Evolutionary conservation across 176 grass and related monocot genomes (phyloP).

Genomic region (Lolium multiflorum): DNA sequence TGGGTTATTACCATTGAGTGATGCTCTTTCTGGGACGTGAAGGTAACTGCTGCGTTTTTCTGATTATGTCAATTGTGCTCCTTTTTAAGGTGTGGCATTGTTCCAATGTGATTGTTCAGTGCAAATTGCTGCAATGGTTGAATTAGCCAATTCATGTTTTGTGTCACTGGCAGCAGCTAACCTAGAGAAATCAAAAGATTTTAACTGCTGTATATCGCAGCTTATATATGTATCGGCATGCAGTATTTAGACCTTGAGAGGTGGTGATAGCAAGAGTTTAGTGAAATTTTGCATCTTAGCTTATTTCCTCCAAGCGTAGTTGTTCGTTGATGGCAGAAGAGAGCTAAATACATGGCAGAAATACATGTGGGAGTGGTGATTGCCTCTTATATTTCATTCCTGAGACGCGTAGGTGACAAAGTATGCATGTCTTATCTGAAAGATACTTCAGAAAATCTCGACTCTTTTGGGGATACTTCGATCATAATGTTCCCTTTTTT

Average conservation of each 20-base stretch:
- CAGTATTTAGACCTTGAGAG: background rate
- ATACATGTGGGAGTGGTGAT: background rate
- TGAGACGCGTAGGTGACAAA: background rate
- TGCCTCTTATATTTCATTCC: background rate
- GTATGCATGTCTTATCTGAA: background rate
- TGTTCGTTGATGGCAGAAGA: background rate
- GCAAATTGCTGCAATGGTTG: background rate
- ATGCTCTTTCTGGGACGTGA: background rate
- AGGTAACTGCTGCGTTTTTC: background rate
- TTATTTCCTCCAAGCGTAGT: conserved; percentile 4
- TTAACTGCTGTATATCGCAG: background rate
- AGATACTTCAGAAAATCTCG: background rate
- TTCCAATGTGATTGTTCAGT: background rate
- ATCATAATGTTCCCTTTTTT: background rate
- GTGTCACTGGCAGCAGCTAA: background rate
- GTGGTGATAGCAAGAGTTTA: background rate
- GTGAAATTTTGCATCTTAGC: conserved; percentile 16
- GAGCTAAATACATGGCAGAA: background rate
- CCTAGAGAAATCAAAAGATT: background rate
- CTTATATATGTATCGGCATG: too few species aligned
- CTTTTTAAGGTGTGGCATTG: background rate
- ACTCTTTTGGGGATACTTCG: background rate
- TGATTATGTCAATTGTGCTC: background rate
- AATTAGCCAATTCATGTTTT: background rate
- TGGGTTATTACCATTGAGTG: background rate